These are phyloP conservation scores for Stentor roeselii DNA, from an alignment of 73 alveolate species.

Conservation along the genomic window DNA sequence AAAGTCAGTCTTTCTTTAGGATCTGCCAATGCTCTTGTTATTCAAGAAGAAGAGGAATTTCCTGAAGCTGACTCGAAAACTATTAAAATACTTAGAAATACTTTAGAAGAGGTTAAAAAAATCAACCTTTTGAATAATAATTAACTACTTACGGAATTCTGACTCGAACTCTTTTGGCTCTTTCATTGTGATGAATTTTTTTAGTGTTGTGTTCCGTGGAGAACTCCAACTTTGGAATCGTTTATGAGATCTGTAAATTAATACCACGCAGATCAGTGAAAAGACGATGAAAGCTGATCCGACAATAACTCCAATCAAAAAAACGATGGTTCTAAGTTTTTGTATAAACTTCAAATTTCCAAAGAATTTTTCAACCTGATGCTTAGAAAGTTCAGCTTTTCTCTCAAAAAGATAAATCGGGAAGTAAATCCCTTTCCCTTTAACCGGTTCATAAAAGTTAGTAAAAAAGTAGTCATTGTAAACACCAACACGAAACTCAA, in stretches of 20 bases:
- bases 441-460: constrained; percentile 9
- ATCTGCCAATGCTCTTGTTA: too few species aligned
- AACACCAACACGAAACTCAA: background rate
- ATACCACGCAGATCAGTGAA: background rate
- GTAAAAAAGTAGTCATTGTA: constrained; percentile 7
- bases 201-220: background rate
- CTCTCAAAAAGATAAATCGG: background rate
- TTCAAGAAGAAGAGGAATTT: too few species aligned
- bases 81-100: too few species aligned
- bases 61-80: too few species aligned
- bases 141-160: too few species aligned
- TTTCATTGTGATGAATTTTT: background rate
- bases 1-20: too few species aligned
- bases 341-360: background rate
- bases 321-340: background rate
- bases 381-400: background rate
- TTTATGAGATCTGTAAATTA: background rate
- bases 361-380: background rate
- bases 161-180: too few species aligned
- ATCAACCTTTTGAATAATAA: too few species aligned
- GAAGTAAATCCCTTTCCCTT: constrained; percentile 15
- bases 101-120: too few species aligned
- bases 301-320: background rate
- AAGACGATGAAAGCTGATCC: background rate
- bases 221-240: background rate